Evolutionary conservation across 2,329 filamentous ascomycete species (phyloP), one percentile per base, ranked within the genome.

Genomic region (Ophioceras dolichostomum): DNA sequence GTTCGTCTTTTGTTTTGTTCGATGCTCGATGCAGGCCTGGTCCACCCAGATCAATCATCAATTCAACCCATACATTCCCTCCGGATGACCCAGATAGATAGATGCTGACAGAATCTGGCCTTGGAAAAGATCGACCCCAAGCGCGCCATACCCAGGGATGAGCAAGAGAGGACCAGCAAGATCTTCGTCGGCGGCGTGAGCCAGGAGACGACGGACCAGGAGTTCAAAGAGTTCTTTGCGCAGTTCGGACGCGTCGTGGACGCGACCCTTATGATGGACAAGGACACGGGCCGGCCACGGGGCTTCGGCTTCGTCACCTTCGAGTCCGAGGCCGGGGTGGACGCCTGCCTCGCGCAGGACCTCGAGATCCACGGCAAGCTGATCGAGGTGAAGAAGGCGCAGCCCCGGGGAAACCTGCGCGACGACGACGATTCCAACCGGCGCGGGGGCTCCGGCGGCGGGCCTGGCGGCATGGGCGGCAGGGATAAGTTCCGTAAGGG

Each of bases 221-320:
- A 96, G 55, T 98, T 98, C 58, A 87, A 86, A 54, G 81, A 91
- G 42, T 98, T 94, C 62, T 98, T 98, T 63, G 86, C 83, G 52
- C 85, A 94, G 53, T 98, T 96, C 51, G 91, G 91, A 20, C 80
- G 89, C 43, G 91, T 98, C 16, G 81, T 98, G 28, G 91, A 98
- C 61, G 91, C 91, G 2, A 98, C 91, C 0, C 76, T 98, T 3
- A 98, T 98, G 91, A 98, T 98, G 79, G 91, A 98, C 58, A 98
- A 98, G 62, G 91, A 98, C 58, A 98, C 91, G 1, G 91, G 91
- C n/a, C 77, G 91, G 29, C 91, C 91, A 3, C 75, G 91, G 53
- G 91, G 91, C 2, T 98, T 98, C 52, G 91, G 91, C 12, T 98
- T 98, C 57, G 91, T 98, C 37, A 98, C 91, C 0, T 98, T 98